Percentiles rank a stretch among this genome's conserved stretches.
These are phyloP conservation scores for Pezicula rhizophila DNA, from an alignment of 2,329 filamentous ascomycete species.

Conservation along the genomic window DNA sequence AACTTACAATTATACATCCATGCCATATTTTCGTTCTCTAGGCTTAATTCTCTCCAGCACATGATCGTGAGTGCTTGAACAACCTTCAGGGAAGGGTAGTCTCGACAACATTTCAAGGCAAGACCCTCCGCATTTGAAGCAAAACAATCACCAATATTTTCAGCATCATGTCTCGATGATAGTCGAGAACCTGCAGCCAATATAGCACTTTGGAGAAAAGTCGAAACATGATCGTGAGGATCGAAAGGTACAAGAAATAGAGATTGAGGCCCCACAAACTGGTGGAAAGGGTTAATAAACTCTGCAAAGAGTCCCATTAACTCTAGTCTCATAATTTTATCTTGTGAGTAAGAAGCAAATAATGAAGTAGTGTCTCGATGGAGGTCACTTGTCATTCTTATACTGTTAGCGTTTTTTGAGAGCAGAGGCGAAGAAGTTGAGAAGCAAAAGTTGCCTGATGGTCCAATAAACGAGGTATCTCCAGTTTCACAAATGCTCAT, in stretches of 20 bases:
- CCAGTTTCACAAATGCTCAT: conserved; percentile 2
- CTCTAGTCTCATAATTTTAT: not conserved
- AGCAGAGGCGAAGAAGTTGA: not conserved
- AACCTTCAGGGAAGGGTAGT: not conserved
- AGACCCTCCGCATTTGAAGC: not conserved
- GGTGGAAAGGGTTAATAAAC: conserved; percentile 3
- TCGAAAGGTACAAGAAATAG: not conserved
- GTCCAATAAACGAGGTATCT: conserved; percentile 2
- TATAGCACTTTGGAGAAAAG: not conserved
- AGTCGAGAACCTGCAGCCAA: conserved; percentile 1
- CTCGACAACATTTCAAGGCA: not conserved
- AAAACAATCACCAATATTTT: not conserved
- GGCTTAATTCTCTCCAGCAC: not conserved
- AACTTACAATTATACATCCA: conserved; percentile 1
- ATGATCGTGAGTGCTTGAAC: not conserved
- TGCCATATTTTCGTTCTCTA: not conserved
- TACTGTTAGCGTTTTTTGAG: not conserved
- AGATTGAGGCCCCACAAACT: not conserved
- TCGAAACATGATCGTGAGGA: not conserved
- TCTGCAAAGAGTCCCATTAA: not conserved
- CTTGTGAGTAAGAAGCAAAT: not conserved
- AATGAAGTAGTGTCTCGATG: not conserved
- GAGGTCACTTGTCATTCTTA: not conserved
- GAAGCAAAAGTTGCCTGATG: conserved; percentile 5
- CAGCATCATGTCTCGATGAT: not conserved